Percentiles rank a stretch among this genome's conserved stretches.
phyloP scores from a whole-genome alignment of 2,329 filamentous ascomycete genomes.

The Colletotrichum tamarilloi region DNA sequence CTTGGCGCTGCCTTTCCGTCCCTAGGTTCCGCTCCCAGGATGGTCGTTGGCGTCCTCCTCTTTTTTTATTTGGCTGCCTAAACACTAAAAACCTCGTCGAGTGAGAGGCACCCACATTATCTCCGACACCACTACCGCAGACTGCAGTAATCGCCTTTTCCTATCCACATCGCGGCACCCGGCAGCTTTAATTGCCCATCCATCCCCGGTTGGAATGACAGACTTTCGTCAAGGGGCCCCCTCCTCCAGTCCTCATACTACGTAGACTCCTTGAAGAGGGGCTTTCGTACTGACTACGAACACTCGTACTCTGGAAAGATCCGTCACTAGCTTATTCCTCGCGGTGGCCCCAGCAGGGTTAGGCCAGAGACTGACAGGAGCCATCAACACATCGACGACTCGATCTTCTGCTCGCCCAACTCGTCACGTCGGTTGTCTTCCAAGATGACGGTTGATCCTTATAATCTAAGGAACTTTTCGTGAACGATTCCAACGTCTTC shows the following conservation, averaged over 20 bases:
- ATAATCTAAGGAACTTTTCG: background rate
- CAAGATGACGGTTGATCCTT: background rate
- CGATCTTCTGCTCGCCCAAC: background rate
- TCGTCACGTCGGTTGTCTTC: too few species aligned
- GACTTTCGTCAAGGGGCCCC: background rate
- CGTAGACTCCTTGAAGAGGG: background rate
- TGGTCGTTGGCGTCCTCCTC: slow-evolving; percentile 1
- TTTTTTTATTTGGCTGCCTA: slow-evolving; percentile 32
- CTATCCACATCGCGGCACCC: background rate
- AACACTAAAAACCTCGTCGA: slow-evolving; percentile 25
- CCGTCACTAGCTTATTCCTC: background rate
- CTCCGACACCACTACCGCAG: slow-evolving; percentile 4
- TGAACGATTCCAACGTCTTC: background rate
- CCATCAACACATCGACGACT: background rate
- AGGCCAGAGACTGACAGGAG: background rate
- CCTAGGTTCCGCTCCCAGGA: background rate
- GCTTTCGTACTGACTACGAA: background rate
- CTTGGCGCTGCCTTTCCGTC: background rate
- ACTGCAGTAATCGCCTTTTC: background rate
- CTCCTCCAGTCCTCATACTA: background rate
- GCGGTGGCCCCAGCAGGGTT: background rate
- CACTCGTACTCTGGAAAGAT: background rate
- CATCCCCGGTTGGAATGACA: background rate
- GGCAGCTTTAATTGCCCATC: background rate
- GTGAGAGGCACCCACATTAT: slow-evolving; percentile 19